Percentiles rank a stretch among this genome's conserved stretches.
Conservation (phyloP, 192 early-diverging fungal genomes). For the Entomortierella lignicola region DNA sequence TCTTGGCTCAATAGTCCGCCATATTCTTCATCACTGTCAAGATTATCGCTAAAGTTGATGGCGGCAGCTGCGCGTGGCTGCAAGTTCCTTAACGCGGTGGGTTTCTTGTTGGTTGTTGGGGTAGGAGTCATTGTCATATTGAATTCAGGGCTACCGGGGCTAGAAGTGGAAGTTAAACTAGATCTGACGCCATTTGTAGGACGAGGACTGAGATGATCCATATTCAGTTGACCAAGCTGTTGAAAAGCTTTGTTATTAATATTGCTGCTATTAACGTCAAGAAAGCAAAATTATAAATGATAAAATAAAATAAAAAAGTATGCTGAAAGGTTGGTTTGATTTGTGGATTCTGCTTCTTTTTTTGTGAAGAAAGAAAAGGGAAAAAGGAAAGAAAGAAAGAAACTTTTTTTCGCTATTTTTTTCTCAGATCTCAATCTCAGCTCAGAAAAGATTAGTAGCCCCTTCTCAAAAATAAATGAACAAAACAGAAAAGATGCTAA, state of each 20-base stretch:
- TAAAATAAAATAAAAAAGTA: too few relatives aligned
- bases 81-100: constrained; percentile 8
- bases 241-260: too few relatives aligned
- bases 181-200: background rate
- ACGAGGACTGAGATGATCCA: background rate
- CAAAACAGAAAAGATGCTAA: background rate
- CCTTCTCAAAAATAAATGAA: background rate
- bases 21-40: constrained; percentile 17
- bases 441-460: too few relatives aligned
- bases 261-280: too few relatives aligned
- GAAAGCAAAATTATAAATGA: too few relatives aligned
- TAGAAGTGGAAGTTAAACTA: background rate
- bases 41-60: constrained; percentile 28
- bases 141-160: too few relatives aligned
- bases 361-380: background rate
- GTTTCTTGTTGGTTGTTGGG: constrained; percentile 1
- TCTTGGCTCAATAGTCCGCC: constrained; percentile 19
- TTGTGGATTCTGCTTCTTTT: too few relatives aligned
- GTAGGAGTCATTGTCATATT: too few relatives aligned
- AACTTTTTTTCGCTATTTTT: background rate
- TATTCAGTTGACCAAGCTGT: too few relatives aligned
- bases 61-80: constrained; percentile 42
- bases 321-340: too few relatives aligned
- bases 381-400: background rate
- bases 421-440: too few relatives aligned